These are phyloP conservation scores for Eucalyptus caleyi DNA, from an alignment of 345 rosid genomes.

Conservation along the genomic window DNA sequence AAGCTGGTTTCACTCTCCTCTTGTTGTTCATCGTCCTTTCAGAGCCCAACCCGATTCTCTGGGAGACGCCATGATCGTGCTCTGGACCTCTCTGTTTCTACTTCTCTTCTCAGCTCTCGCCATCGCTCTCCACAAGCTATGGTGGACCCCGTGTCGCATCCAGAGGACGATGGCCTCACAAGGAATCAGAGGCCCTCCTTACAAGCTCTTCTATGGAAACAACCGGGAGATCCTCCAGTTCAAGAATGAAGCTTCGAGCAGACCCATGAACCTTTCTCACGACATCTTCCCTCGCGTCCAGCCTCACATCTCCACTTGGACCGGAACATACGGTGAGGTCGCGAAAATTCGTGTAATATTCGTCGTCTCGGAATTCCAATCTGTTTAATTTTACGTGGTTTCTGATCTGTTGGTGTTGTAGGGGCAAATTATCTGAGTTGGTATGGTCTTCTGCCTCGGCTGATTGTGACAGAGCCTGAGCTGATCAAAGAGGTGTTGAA, in stretches of 20 bases:
- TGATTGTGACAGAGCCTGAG: constrained; percentile 23
- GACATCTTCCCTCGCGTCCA: constrained; percentile 1
- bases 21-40: not conserved
- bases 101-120: not conserved
- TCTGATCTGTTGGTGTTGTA: not conserved
- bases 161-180: not conserved
- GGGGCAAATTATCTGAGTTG: constrained; percentile 22
- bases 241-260: not conserved
- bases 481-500: constrained; percentile 26
- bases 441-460: constrained; percentile 17
- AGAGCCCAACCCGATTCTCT: not conserved
- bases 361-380: not conserved
- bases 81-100: not conserved
- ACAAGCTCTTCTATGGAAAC: constrained; percentile 2
- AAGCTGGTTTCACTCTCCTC: not conserved
- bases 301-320: constrained; percentile 18
- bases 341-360: not conserved
- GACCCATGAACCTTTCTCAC: constrained; percentile 8
- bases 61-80: not conserved
- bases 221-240: not conserved
- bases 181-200: constrained; percentile 14
- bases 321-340: constrained; percentile 1
- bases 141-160: constrained; percentile 13
- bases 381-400: not conserved
- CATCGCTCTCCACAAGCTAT: constrained; percentile 1